phyloP scores from a whole-genome alignment of 139 green algal genomes.

The Coccomyxa sp. region DNA sequence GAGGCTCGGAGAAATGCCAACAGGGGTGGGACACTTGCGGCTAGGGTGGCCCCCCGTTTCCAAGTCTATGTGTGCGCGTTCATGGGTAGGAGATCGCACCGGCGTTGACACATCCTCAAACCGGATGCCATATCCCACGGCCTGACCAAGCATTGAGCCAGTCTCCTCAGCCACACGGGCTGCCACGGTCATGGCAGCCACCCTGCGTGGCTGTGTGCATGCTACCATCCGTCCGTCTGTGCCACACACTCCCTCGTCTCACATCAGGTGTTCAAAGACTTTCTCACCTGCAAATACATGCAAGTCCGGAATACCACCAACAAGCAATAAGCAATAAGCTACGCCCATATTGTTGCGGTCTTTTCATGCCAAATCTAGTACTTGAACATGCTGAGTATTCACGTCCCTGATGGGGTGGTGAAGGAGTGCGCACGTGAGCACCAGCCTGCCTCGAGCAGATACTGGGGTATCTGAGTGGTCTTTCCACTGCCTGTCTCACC shows the following conservation, averaged over 20 bases:
- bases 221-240: conserved; percentile 43
- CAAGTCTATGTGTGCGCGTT: background rate
- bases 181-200: conserved; percentile 86
- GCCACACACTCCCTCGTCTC: background rate
- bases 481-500: conserved; percentile 82
- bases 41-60: background rate
- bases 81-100: conserved; percentile 13
- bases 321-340: too few species aligned
- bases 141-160: conserved; percentile 40
- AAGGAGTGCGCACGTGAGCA: conserved; percentile 5
- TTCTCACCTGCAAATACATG: too few species aligned
- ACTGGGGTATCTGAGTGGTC: conserved; percentile 84
- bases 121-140: conserved; percentile 76
- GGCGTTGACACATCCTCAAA: conserved; percentile 64
- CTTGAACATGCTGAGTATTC: too few species aligned
- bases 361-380: too few species aligned
- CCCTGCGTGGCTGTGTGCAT: conserved; percentile 72
- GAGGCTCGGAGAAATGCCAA: background rate
- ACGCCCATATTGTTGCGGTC: too few species aligned
- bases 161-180: conserved; percentile 81
- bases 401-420: background rate
- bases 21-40: background rate
- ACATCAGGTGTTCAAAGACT: too few species aligned
- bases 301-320: too few species aligned
- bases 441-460: conserved; percentile 56